These are phyloP conservation scores for Bothriochloa decipiens DNA, from an alignment of 176 grass and related monocot genomes.

Conservation along the genomic window DNA sequence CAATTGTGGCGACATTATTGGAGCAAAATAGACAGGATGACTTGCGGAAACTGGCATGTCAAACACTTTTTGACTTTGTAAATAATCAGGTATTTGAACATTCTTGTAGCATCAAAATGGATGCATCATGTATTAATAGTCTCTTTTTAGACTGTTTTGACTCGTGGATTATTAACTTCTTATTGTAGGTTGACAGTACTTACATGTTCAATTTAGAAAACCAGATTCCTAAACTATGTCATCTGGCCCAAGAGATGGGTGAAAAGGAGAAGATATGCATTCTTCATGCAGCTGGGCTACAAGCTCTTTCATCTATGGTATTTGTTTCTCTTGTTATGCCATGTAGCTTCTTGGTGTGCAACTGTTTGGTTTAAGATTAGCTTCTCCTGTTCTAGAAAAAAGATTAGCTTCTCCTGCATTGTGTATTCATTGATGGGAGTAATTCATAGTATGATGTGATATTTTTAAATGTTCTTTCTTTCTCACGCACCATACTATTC, in stretches of 20 bases:
- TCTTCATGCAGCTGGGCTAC: conserved; percentile 75
- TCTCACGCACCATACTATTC: conserved; percentile 4
- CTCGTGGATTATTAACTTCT: conserved; percentile 16
- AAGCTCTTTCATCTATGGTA: conserved; percentile 98
- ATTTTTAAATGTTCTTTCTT: background rate
- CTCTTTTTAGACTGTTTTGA: conserved; percentile 30
- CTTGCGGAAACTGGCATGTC: conserved; percentile 72
- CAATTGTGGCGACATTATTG: conserved; percentile 77
- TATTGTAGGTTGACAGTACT: conserved; percentile 73
- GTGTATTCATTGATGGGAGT: background rate
- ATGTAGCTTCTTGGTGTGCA: background rate
- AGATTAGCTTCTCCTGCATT: conserved; percentile 29
- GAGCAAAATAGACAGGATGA: conserved; percentile 89
- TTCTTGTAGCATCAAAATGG: conserved; percentile 24
- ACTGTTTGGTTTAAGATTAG: conserved; percentile 18
- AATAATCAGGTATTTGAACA: conserved; percentile 77
- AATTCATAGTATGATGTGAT: background rate
- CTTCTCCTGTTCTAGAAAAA: conserved; percentile 44
- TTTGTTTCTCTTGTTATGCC: conserved; percentile 18
- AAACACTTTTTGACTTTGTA: conserved; percentile 91
- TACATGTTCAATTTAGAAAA: conserved; percentile 99
- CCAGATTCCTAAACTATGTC: conserved; percentile 79
- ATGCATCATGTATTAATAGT: background rate
- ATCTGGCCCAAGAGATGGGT: conserved; percentile 77
- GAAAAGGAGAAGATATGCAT: conserved; percentile 59